phyloP scores from a whole-genome alignment of 306 rosid genomes.

The Astragalus glycyphyllos region DNA sequence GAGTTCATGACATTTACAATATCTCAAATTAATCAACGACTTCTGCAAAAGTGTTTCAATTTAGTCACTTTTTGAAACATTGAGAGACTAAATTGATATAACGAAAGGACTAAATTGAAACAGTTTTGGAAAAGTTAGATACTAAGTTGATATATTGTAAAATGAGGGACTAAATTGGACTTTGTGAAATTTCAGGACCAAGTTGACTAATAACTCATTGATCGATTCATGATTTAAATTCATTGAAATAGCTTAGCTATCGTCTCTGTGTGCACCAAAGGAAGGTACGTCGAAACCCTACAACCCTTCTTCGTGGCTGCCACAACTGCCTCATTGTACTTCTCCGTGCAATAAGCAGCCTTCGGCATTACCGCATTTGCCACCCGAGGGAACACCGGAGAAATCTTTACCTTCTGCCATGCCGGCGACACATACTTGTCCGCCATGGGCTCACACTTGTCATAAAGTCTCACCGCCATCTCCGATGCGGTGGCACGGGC shows the following conservation, averaged over 20 bases:
- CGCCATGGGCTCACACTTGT: constrained; percentile 57
- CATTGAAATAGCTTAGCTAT: constrained; percentile 34
- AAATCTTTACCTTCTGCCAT: constrained; percentile 46
- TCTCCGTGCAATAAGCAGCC: constrained; percentile 29
- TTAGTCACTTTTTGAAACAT: too few species aligned
- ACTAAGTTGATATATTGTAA: too few species aligned
- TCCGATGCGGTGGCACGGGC: constrained; percentile 57
- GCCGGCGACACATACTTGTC: constrained; percentile 33
- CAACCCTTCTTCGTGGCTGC: constrained; percentile 28
- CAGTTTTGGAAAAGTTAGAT: too few species aligned
- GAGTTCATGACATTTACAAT: too few species aligned
- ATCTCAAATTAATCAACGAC: too few species aligned
- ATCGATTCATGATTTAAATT: neutral
- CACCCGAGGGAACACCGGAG: constrained; percentile 60
- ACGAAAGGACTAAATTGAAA: too few species aligned
- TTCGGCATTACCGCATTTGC: constrained; percentile 34
- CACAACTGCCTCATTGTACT: constrained; percentile 39
- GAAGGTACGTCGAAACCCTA: constrained; percentile 39
- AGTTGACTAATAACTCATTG: too few species aligned
- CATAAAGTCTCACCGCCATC: constrained; percentile 50
- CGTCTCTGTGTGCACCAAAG: constrained; percentile 39
- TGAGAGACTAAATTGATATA: too few species aligned
- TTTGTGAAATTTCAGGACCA: too few species aligned
- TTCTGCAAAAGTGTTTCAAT: too few species aligned
- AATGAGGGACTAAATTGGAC: too few species aligned